These are phyloP conservation scores for Fennellomyces sp. DNA, from an alignment of 371 early-diverging fungal genomes.

Conservation along the genomic window DNA sequence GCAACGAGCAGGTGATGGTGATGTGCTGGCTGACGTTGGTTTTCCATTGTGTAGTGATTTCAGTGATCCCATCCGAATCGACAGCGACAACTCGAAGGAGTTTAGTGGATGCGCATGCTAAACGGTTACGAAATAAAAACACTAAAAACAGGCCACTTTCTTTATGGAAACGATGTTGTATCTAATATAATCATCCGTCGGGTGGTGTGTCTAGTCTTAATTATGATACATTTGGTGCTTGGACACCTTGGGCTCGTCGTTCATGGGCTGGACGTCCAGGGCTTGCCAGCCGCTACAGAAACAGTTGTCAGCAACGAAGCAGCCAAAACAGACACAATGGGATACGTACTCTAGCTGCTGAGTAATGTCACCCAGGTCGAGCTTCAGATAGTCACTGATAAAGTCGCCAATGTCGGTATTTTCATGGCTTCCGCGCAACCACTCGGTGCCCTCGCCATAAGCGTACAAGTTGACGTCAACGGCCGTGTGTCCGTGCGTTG, in stretches of 20 bases:
- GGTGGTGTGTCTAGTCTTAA: too few relatives aligned
- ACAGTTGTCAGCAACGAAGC: background rate
- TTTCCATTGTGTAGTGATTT: slow-evolving; percentile 83
- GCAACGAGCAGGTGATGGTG: too few relatives aligned
- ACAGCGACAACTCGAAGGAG: slow-evolving; percentile 71
- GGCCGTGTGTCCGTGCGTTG: slow-evolving; percentile 62
- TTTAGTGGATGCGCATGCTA: slow-evolving; percentile 57
- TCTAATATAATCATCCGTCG: too few relatives aligned
- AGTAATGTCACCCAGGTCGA: slow-evolving; percentile 62
- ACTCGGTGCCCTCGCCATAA: slow-evolving; percentile 53
- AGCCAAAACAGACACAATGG: background rate
- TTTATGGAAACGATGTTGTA: too few relatives aligned
- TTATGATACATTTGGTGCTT: background rate
- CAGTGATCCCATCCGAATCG: slow-evolving; percentile 91
- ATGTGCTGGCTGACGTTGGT: too few relatives aligned
- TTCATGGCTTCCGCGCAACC: slow-evolving; percentile 73
- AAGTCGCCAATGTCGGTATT: slow-evolving; percentile 82
- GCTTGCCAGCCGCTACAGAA: background rate
- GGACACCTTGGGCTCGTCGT: background rate
- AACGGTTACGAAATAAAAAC: too few relatives aligned
- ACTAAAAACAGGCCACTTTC: too few relatives aligned
- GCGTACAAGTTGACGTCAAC: slow-evolving; percentile 73
- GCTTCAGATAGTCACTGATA: slow-evolving; percentile 52
- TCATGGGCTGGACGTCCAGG: too few relatives aligned
- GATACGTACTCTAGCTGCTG: background rate